Percentiles rank a stretch among this genome's conserved stretches.
phyloP scores from a whole-genome alignment of 2,329 filamentous ascomycete species.

The Rutstroemia sp. region DNA sequence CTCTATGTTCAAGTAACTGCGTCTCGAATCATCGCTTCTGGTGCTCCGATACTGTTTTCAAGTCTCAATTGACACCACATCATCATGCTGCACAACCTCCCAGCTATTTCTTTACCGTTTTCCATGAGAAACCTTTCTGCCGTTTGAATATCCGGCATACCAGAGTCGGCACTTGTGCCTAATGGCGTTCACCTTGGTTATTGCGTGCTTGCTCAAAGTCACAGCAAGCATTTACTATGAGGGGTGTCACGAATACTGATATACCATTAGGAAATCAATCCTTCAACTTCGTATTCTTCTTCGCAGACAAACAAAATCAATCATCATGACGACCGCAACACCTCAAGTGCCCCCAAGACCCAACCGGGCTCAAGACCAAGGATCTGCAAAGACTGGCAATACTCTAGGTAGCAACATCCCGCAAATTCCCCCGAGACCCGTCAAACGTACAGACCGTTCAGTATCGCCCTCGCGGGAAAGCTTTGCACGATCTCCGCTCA shows the following conservation, averaged over 20 bases:
- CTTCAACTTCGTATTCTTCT: constrained; percentile 5
- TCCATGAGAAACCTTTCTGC: not conserved
- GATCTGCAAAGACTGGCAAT: constrained; percentile 31
- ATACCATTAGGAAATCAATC: constrained; percentile 4
- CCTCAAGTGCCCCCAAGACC: constrained; percentile 57
- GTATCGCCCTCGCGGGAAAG: constrained; percentile 69
- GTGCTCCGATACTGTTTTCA: not conserved
- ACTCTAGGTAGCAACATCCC: constrained; percentile 44
- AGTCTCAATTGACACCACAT: constrained; percentile 4
- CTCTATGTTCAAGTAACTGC: not conserved
- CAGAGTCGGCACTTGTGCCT: not conserved
- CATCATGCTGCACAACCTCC: not conserved
- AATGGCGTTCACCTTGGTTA: not conserved
- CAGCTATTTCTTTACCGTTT: not conserved
- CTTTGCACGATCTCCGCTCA: constrained; percentile 80
- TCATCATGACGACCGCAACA: constrained; percentile 15
- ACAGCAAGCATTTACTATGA: not conserved
- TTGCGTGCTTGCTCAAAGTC: not conserved
- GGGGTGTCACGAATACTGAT: not conserved
- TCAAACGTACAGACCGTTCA: constrained; percentile 60
- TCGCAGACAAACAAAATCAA: not conserved
- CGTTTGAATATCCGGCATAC: not conserved
- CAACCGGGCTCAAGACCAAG: constrained; percentile 40
- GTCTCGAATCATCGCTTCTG: not conserved
- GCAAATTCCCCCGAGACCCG: constrained; percentile 71